Conservation (phyloP, 495 filamentous ascomycete genomes). For the Aspergillus saccharolyticus region DNA sequence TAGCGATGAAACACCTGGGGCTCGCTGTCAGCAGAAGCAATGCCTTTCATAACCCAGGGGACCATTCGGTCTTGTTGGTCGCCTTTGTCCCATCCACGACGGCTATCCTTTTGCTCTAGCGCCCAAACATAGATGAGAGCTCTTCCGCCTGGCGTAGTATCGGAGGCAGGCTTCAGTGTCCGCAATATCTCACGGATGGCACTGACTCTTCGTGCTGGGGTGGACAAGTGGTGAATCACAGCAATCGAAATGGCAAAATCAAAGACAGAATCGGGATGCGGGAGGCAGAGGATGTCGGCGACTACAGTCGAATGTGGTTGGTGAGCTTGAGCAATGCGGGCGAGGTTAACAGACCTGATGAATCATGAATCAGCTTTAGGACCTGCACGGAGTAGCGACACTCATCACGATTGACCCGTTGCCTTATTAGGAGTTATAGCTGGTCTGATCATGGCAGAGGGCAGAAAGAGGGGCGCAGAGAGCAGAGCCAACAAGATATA, state of each 20-base stretch:
- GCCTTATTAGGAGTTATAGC: neutral
- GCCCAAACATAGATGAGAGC: slow-evolving; percentile 95
- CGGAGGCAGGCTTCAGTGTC: slow-evolving; percentile 48
- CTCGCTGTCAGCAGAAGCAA: slow-evolving; percentile 16
- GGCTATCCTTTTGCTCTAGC: slow-evolving; percentile 82
- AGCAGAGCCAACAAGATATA: slow-evolving; percentile 8
- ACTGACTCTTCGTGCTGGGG: slow-evolving; percentile 64
- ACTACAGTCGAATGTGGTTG: slow-evolving; percentile 59
- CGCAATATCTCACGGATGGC: slow-evolving; percentile 69
- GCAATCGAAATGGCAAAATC: slow-evolving; percentile 96
- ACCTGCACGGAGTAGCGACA: neutral
- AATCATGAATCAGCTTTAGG: slow-evolving; percentile 16
- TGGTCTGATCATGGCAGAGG: too few species aligned
- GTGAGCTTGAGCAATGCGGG: slow-evolving; percentile 64
- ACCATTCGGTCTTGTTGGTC: slow-evolving; percentile 91
- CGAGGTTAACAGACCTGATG: slow-evolving; percentile 63
- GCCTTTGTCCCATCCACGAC: slow-evolving; percentile 86
- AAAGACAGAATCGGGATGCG: slow-evolving; percentile 61
- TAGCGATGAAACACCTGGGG: slow-evolving; percentile 69
- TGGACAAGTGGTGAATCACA: slow-evolving; percentile 91
- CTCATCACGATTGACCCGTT: neutral
- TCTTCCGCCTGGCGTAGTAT: slow-evolving; percentile 46
- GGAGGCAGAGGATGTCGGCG: slow-evolving; percentile 67
- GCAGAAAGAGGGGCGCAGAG: slow-evolving; percentile 5
- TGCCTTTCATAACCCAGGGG: slow-evolving; percentile 75